A percentile compares a stretch with the other conserved stretches of the same genome.
Evolutionary conservation across 805 yeast genomes (phyloP).

Genomic region (Lipomyces lipofer): DNA sequence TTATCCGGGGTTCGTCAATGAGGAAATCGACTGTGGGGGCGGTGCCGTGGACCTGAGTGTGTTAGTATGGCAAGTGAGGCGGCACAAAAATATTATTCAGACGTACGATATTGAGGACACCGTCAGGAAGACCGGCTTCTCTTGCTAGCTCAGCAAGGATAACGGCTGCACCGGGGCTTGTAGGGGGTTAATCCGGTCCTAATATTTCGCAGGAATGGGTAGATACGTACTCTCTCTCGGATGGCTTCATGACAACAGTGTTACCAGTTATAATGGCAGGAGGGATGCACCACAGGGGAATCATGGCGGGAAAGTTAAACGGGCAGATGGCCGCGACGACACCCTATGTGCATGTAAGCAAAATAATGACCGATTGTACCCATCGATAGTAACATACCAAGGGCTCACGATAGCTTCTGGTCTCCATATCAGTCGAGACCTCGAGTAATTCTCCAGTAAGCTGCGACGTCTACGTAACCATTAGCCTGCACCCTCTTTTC

Average conservation of each 20-base stretch:
- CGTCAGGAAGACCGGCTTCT: constrained; percentile 75
- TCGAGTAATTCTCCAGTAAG: constrained; percentile 63
- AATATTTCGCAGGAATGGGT: background rate
- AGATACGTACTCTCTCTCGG: constrained; percentile 56
- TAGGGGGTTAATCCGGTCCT: background rate
- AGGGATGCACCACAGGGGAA: constrained; percentile 68
- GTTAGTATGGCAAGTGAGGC: constrained; percentile 32
- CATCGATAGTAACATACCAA: constrained; percentile 5
- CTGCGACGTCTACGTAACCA: constrained; percentile 43
- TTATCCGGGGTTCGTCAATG: constrained; percentile 69
- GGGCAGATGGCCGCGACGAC: constrained; percentile 78
- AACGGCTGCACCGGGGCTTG: constrained; percentile 70
- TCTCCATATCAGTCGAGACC: constrained; percentile 74
- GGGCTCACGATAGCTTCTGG: constrained; percentile 66
- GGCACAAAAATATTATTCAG: background rate
- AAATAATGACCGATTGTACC: background rate
- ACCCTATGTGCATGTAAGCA: constrained; percentile 43
- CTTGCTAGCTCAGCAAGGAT: constrained; percentile 68
- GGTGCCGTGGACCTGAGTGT: constrained; percentile 57
- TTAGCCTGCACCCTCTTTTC: background rate
- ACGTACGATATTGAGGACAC: constrained; percentile 49
- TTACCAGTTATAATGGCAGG: constrained; percentile 69
- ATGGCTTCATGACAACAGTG: constrained; percentile 66
- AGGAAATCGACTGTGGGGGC: constrained; percentile 71
- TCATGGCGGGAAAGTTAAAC: constrained; percentile 84